Evolutionary conservation across 768 basidiomycete genomes (phyloP), one percentile per base, ranked within the genome.

Genomic region (Postia placenta): DNA sequence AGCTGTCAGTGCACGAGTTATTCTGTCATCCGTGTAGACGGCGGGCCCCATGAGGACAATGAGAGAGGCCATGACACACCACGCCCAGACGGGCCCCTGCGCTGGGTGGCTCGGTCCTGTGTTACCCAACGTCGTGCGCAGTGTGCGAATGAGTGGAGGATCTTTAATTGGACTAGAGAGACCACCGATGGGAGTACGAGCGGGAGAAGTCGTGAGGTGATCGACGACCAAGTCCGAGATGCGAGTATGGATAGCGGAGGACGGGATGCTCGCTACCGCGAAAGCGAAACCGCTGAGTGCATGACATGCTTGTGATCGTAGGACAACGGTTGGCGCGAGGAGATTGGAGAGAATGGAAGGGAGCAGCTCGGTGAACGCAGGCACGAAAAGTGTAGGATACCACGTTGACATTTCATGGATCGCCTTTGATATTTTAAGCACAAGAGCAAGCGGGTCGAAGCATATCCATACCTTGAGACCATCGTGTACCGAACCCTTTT

Each of bases 401-500:
- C 80, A 71, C 2, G 80, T 62, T 23, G 76, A 76, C 37, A 88
- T 72, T 54, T 89, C 84, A 52, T 85, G 80, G 25, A 90, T 73
- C 3, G 87, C 87, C 87, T 89, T 62, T 45, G 9, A 47, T n/a
- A 22, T 11, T 17, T 17, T 6, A 25, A 28, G 9, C n/a, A n/a
- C n/a, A n/a, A n/a, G n/a, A n/a, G n/a, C n/a, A 9, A 40, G 19
- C 39, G 25, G 20, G 42, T 45, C 23, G 23, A 2, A 33, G n/a
- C n/a, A n/a, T 12, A 17, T 15, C 61, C 66, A 56, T 60, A 84
- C 89, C 76, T 83, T 87, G 40, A 90, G 72, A 19, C 85, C 87
- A 63, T 92, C 89, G 27, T 76, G 84, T 1, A 74, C 76, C 3
- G 89, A 80, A 0, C 90, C 90, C 59, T 89, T 91, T 71, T 92